These are phyloP conservation scores for Tetracladium marchalianum DNA, from an alignment of 495 filamentous ascomycete species.

Conservation along the genomic window DNA sequence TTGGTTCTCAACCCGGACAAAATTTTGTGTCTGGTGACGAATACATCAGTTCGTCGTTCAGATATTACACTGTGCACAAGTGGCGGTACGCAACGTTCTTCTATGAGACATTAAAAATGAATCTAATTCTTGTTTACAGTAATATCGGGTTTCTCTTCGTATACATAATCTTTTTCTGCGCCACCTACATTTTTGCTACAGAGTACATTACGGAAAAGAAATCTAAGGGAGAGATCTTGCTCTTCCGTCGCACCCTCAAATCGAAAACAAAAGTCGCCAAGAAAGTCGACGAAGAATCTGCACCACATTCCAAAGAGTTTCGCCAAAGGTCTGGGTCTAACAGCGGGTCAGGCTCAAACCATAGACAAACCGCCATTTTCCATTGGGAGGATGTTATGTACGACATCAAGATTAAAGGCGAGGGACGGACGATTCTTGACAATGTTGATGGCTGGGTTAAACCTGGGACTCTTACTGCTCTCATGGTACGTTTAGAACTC, in stretches of 20 bases:
- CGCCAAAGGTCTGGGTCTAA: conserved; percentile 28
- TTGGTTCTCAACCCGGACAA: no score
- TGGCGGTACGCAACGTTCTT: conserved; percentile 38
- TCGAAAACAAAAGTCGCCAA: conserved; percentile 35
- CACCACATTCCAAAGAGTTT: conserved; percentile 8
- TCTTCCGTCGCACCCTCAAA: conserved; percentile 52
- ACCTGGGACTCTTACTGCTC: conserved; percentile 75
- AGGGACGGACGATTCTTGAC: conserved; percentile 61
- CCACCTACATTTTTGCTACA: conserved; percentile 60
- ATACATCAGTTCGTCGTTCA: conserved; percentile 39
- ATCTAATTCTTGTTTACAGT: conserved; percentile 31
- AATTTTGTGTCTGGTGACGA: no score
- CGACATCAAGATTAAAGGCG: conserved; percentile 76
- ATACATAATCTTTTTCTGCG: conserved; percentile 50
- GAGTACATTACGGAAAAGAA: conserved; percentile 69
- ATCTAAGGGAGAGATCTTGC: conserved; percentile 79
- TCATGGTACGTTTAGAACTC: conserved; percentile 41
- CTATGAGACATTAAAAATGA: no score
- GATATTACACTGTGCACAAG: conserved; percentile 46
- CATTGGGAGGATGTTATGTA: conserved; percentile 79
- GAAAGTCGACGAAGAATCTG: conserved; percentile 29
- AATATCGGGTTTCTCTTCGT: conserved; percentile 7
- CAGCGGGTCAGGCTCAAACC: conserved; percentile 32
- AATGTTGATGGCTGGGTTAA: conserved; percentile 85
- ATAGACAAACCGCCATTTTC: conserved; percentile 60